Conservation (phyloP, 2,329 filamentous ascomycete genomes). For the Alternaria consortialis region DNA sequence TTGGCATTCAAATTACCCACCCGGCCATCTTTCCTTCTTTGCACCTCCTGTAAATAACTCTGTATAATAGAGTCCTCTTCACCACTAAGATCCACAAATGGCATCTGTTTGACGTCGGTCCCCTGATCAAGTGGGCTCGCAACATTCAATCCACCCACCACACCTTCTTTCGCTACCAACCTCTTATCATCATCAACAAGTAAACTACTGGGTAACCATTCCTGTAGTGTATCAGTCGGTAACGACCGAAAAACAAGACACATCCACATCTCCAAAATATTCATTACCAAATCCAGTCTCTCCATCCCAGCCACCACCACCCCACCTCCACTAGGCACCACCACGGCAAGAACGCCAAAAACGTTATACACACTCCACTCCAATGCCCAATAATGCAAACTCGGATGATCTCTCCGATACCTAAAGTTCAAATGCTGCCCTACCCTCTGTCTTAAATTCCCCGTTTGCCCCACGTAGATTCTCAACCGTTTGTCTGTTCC, state of each 20-base stretch:
- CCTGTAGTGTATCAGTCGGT: constrained; percentile 25
- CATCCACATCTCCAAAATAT: constrained; percentile 50
- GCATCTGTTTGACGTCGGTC: constrained; percentile 16
- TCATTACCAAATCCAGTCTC: constrained; percentile 36
- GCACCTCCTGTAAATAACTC: constrained; percentile 26
- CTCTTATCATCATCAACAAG: background rate
- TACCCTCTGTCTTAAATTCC: constrained; percentile 34
- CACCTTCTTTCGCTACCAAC: constrained; percentile 24
- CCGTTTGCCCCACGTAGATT: constrained; percentile 46
- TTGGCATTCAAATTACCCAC: no score
- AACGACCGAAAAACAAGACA: constrained; percentile 43
- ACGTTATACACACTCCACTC: constrained; percentile 41
- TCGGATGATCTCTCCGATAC: constrained; percentile 46
- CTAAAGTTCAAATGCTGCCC: constrained; percentile 48
- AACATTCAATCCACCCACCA: constrained; percentile 42
- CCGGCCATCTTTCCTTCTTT: background rate
- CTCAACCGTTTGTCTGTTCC: constrained; percentile 37
- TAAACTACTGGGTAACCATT: constrained; percentile 32
- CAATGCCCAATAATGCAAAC: constrained; percentile 47
- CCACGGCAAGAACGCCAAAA: constrained; percentile 34
- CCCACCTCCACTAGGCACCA: constrained; percentile 17
- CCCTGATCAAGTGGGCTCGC: constrained; percentile 45
- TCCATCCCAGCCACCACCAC: constrained; percentile 35
- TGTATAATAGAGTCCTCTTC: constrained; percentile 32
- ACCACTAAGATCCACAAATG: constrained; percentile 36